These are phyloP conservation scores for Gossypium lobatum DNA, from an alignment of 441 rosid genomes.

Conservation along the genomic window DNA sequence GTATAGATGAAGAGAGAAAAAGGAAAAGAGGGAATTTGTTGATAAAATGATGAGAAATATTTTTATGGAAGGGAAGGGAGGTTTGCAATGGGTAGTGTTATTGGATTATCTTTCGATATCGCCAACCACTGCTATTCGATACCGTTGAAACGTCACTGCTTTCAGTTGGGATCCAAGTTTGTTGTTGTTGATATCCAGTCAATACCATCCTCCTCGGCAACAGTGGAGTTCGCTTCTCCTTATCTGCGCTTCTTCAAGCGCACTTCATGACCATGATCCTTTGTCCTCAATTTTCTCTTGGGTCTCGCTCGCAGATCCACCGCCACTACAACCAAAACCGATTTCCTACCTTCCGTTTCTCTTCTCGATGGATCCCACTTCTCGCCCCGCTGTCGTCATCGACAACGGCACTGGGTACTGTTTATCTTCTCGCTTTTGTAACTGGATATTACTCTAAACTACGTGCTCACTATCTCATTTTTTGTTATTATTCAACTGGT, in stretches of 20 bases:
- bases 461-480: no score
- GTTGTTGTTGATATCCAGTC: constrained; percentile 8
- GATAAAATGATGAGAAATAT: constrained; percentile 16
- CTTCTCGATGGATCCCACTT: no score
- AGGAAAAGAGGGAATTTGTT: neutral
- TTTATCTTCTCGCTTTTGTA: no score
- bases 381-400: no score
- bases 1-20: neutral
- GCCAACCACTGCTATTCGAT: constrained; percentile 7
- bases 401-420: no score
- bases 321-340: no score
- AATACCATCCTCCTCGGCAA: constrained; percentile 13
- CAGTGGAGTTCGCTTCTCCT: constrained; percentile 12
- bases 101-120: constrained; percentile 9
- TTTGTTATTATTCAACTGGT: no score
- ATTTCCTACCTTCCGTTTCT: no score
- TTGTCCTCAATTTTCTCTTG: constrained; percentile 30
- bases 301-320: no score
- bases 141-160: constrained; percentile 40
- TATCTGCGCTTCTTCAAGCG: constrained; percentile 25
- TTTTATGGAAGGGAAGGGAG: neutral
- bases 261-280: constrained; percentile 45
- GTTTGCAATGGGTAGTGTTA: constrained; percentile 28
- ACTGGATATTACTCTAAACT: no score
- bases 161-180: constrained; percentile 55